Evolutionary conservation across 2,329 filamentous ascomycete genomes (phyloP), one percentile per base, ranked within the genome.

Genomic region (Coniochaeta hoffmannii): DNA sequence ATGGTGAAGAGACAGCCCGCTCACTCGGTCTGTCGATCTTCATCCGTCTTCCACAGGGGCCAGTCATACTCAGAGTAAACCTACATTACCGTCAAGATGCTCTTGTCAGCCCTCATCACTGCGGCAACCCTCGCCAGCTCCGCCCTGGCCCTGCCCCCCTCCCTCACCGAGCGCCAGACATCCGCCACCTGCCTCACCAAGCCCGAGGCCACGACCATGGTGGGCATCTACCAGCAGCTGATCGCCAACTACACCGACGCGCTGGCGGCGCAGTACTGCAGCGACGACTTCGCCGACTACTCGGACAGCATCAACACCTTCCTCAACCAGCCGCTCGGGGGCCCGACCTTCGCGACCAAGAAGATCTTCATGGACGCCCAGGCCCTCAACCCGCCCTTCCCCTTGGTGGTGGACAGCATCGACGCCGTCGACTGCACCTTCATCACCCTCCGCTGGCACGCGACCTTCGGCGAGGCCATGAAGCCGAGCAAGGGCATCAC

Each of bases 251-350:
- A 68, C 61, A 60, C 55, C 44, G 59, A 60, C 34, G 60, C 58
- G 4, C 63, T 62, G 55, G 63, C 62, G 59, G 60, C 58, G 11
- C 67, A 64, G 60, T 67, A 67, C 61, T 64, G 64, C 57, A 61
- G 64, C 53, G 58, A 62, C 34, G 54, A 58, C 44, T 68, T 68
- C 38, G 64, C 64, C 56, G 65, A 68, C 61, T 60, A 61, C 53
- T 67, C 66, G 54, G 66, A 68, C 64, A 67, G 65, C 60, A 68
- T 69, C 64, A 68, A 68, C 64, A 64, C 60, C 53, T 65, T 69
- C 61, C 61, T 65, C 55, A 57, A 63, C 60, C 58, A 59, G 54
- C 64, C 66, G n/a, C 64, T 68, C 35, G 65, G 65, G 51, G 58
- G 56, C 36, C 61, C 65, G 17, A 68, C 67, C 22, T 68, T 68